Base-by-base conservation (phyloP, 2,329 filamentous ascomycete genomes). In the Penicillium concentricum region DNA sequence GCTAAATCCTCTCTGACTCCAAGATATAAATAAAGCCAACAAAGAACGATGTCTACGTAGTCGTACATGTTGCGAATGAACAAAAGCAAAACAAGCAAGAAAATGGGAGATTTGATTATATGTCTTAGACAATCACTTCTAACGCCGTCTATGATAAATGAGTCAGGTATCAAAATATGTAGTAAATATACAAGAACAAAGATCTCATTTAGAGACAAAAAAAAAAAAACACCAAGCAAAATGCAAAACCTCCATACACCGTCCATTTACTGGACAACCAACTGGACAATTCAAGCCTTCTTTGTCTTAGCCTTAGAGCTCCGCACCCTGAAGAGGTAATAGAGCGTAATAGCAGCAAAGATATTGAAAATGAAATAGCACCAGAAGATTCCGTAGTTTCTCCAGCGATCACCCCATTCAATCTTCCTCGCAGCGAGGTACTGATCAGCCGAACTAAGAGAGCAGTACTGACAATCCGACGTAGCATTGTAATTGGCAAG, bases 331-430 rank as follows among this genome's bases (percentile, higher is more conserved):
- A 74, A 68, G 10, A 73, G 2, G 43, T 72, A 86, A 64, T 86
- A 87, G 15, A 86, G 63, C 0, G 74, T 67, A 44, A 86, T 65
- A 0, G 83, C 81, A 0, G 76, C 81, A 34, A 69, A 69, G 9
- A 84, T 69, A 62, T 87, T 87, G 63, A 86, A 83, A n/a, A 78
- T 65, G 54, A 85, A 78, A 57, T 83, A 87, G 0, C 76, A 79
- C 76, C 82, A 86, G 49, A 86, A 71, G 35, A 88, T 73, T 1
- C 85, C 87, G 67, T 88, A 87, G 70, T 90, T 87, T 54, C 86
- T 79, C 86, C 87, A 90, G 12, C 84, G 75, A 22, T 88, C 76
- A 18, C 56, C 67, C 67, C 86, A 89, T 54, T 77, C 57, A 9
- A 81, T 78, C 42, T 76, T 72, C 42, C 85, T 76, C 0, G 57